phyloP scores from a whole-genome alignment of 2,329 filamentous ascomycete species.

The Pestalotiopsis sp. region DNA sequence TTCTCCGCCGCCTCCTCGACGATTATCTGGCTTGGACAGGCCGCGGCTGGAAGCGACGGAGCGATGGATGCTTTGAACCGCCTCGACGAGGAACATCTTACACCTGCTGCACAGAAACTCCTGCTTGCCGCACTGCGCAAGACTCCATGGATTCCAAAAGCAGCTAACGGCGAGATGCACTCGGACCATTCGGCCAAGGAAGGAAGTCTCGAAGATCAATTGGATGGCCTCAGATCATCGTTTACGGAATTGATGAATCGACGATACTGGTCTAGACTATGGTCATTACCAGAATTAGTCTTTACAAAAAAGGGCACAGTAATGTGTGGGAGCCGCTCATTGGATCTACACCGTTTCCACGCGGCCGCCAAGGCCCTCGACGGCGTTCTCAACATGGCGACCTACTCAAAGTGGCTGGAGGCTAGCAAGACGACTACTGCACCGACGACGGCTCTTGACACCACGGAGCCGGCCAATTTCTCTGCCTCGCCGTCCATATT shows the following conservation, averaged over 20 bases:
- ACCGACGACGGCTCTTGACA: constrained; percentile 11
- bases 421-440: constrained; percentile 10
- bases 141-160: not conserved
- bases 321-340: constrained; percentile 20
- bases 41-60: constrained; percentile 21
- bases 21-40: constrained; percentile 23
- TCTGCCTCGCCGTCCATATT: constrained; percentile 21
- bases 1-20: constrained; percentile 20
- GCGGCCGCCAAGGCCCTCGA: constrained; percentile 23
- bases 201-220: constrained; percentile 17
- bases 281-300: constrained; percentile 24
- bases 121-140: not conserved
- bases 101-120: constrained; percentile 16
- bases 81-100: constrained; percentile 22
- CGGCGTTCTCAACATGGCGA: constrained; percentile 25
- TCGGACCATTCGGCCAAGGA: not conserved
- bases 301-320: constrained; percentile 20
- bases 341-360: constrained; percentile 22
- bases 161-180: constrained; percentile 14
- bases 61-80: constrained; percentile 24
- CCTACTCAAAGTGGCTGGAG: constrained; percentile 25
- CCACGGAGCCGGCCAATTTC: constrained; percentile 23
- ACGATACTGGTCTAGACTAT: constrained; percentile 24
- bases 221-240: constrained; percentile 20
- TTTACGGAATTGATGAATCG: constrained; percentile 24